Base-by-base conservation (phyloP, 2,329 filamentous ascomycete species). In the Fusarium stilboides region DNA sequence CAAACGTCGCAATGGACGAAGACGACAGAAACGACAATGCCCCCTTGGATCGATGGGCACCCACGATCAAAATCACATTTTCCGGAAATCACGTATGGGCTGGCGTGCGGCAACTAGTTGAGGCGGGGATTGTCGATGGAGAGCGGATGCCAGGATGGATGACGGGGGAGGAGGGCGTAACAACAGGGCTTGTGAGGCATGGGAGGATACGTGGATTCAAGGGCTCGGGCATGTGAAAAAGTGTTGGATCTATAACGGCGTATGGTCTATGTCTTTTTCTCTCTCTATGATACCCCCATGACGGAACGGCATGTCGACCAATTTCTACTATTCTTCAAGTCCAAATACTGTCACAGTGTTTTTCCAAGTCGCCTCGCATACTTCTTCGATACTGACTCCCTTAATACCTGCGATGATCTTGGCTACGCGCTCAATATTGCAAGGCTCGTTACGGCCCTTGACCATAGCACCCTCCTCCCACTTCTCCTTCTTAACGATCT, bases 371-470 rank as follows among this genome's bases (percentile, higher is more conserved):
- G 91, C 91, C 81, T 98, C 94, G 75, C 91, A 93, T 20, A 99
- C 91, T 76, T 95, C 91, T 76, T 97, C 90, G 1, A 97, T 86
- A 6, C 86, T 80, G 6, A 97, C 84, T 0, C 88, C 93, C 80
- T 97, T 98, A 68, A 98, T 91, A 42, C 87, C 89, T 2, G 96
- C 95, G 69, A 99, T 90, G 52, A 95, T 93, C 78, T 91, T 90
- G n/a, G 94, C 96, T 15, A 99, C 92, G 54, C 91, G 89, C 69
- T 91, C 89, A 70, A 99, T 98, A 54, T 88, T 91, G 73, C 92
- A 94, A 12, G 95, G 93, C 80, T 99, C 96, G 77, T 99, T 99
- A 63, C 96, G 88, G 1, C 95, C 94, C 82, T 98, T 99, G 54
- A 99, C 88, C 92, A 98, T 95, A 40, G 86, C 86, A 0, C 94